These are phyloP conservation scores for Penicillium antarcticum DNA, from an alignment of 495 filamentous ascomycete genomes.

Conservation along the genomic window DNA sequence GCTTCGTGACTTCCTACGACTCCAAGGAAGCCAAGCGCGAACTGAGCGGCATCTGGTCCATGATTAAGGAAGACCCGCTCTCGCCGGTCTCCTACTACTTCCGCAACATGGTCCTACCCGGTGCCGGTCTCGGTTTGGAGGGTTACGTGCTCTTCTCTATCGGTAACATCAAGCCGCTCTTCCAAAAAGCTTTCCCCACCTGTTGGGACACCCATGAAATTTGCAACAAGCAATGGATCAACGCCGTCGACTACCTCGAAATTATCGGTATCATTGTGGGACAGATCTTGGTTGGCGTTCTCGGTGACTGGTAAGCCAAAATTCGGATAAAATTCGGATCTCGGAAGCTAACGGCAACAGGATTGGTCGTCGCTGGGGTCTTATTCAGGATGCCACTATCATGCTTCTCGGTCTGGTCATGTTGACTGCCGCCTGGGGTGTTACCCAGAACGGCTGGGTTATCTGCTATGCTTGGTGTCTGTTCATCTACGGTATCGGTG, in stretches of 20 bases:
- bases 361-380: conserved; percentile 84
- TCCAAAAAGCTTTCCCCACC: conserved; percentile 59
- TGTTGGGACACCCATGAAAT: conserved; percentile 68
- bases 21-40: conserved; percentile 62
- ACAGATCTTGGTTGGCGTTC: conserved; percentile 69
- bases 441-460: conserved; percentile 81
- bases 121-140: conserved; percentile 84
- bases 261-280: conserved; percentile 86
- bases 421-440: conserved; percentile 83
- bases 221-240: conserved; percentile 72
- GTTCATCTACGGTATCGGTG: conserved; percentile 87
- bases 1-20: conserved; percentile 70
- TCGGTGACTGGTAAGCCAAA: conserved; percentile 51
- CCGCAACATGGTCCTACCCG: conserved; percentile 82
- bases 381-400: conserved; percentile 89
- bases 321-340: neutral
- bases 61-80: conserved; percentile 78
- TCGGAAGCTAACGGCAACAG: conserved; percentile 28
- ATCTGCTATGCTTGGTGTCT: conserved; percentile 89
- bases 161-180: conserved; percentile 78
- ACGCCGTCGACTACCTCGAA: conserved; percentile 79
- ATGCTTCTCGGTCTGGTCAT: conserved; percentile 88
- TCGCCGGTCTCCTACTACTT: conserved; percentile 79
- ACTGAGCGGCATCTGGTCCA: conserved; percentile 60
- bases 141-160: conserved; percentile 94